A percentile compares a stretch with the other conserved stretches of the same genome.
Evolutionary conservation across 306 rosid genomes (phyloP).

Genomic region (Quercus variabilis): DNA sequence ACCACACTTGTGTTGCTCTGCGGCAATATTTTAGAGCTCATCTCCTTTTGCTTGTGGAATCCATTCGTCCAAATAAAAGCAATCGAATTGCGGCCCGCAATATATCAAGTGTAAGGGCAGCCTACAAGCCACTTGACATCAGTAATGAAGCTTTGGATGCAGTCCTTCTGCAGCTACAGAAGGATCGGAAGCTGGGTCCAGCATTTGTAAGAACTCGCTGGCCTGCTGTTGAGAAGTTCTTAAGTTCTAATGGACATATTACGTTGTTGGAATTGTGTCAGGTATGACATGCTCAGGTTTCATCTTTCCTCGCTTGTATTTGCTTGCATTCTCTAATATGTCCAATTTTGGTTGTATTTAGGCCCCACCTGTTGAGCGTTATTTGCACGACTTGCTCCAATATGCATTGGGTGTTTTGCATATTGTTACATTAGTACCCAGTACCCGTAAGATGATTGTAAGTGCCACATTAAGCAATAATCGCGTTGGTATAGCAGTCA

Average conservation of each 20-base stretch:
- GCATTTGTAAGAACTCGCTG: slow-evolving; percentile 91
- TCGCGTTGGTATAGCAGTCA: slow-evolving; percentile 84
- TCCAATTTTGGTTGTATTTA: slow-evolving; percentile 32
- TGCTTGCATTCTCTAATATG: slow-evolving; percentile 2
- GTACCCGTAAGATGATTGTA: slow-evolving; percentile 89
- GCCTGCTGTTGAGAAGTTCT: slow-evolving; percentile 81
- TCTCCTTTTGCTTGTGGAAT: slow-evolving; percentile 83
- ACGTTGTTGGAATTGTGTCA: slow-evolving; percentile 96
- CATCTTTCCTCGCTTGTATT: neutral
- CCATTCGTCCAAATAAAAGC: slow-evolving; percentile 87
- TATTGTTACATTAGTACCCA: slow-evolving; percentile 86
- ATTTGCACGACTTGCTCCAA: slow-evolving; percentile 94
- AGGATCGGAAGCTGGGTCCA: slow-evolving; percentile 93
- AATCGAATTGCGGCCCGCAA: slow-evolving; percentile 81
- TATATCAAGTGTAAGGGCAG: slow-evolving; percentile 81
- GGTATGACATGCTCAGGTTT: slow-evolving; percentile 42
- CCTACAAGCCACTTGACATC: slow-evolving; percentile 89
- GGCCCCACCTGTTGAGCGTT: slow-evolving; percentile 98
- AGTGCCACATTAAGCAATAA: slow-evolving; percentile 86
- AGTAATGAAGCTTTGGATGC: slow-evolving; percentile 93
- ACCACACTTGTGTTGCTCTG: slow-evolving; percentile 87
- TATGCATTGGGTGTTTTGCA: slow-evolving; percentile 95
- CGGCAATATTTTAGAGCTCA: slow-evolving; percentile 96
- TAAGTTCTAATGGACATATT: slow-evolving; percentile 74
- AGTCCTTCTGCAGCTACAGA: slow-evolving; percentile 77